phyloP scores from a whole-genome alignment of 202 grass and related monocot genomes.

The Saccharum hybrid region DNA sequence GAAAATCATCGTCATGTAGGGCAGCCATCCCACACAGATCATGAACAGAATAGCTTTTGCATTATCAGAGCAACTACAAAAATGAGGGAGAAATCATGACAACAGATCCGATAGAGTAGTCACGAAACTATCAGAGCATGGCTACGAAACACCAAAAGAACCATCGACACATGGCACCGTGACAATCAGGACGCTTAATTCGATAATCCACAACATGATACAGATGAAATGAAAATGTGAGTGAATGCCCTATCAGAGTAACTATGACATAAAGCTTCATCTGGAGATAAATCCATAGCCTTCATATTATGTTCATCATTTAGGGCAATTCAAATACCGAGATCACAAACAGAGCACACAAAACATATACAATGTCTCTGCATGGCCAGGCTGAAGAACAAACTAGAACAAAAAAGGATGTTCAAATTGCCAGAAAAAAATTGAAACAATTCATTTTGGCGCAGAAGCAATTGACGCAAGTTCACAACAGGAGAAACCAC shows the following conservation, averaged over 20 bases:
- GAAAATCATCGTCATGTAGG: slow-evolving; percentile 63
- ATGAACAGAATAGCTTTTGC: not conserved
- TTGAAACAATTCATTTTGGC: not conserved
- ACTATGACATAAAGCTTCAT: slow-evolving; percentile 81
- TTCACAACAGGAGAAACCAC: not conserved
- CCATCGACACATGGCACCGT: not conserved
- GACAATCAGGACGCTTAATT: not conserved
- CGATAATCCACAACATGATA: not conserved
- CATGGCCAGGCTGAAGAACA: not conserved
- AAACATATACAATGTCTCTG: not conserved
- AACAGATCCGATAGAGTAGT: not conserved
- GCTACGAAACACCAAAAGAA: not conserved
- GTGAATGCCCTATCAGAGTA: slow-evolving; percentile 67
- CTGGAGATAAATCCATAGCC: slow-evolving; percentile 71
- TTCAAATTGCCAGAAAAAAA: not conserved
- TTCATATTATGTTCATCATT: slow-evolving; percentile 53
- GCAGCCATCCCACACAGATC: slow-evolving; percentile 1
- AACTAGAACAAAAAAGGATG: not conserved
- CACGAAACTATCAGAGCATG: too few species aligned
- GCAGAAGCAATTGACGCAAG: not conserved
- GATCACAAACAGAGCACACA: not conserved
- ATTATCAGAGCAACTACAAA: not conserved
- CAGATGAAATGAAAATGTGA: slow-evolving; percentile 19
- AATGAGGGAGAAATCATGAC: not conserved
- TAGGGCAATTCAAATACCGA: slow-evolving; percentile 16